Conservation (phyloP, 768 basidiomycete species). For the Trametes sanguinea region DNA sequence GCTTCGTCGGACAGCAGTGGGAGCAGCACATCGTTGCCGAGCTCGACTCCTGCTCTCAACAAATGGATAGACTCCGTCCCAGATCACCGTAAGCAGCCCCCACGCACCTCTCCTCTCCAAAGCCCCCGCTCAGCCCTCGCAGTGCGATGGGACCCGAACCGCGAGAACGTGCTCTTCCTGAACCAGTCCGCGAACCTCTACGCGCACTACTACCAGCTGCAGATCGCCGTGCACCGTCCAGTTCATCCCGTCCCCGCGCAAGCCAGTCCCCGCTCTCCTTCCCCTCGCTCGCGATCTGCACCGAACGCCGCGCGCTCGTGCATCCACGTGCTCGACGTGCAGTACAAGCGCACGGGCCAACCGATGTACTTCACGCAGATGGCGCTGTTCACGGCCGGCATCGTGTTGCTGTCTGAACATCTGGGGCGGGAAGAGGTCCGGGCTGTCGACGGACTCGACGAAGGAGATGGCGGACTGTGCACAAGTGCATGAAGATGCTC, state of each 20-base stretch:
- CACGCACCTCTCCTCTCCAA: not conserved
- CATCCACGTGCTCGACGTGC: slow-evolving; percentile 48
- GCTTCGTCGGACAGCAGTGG: slow-evolving; percentile 54
- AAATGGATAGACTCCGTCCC: slow-evolving; percentile 75
- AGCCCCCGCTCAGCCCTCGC: not conserved
- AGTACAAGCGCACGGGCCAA: slow-evolving; percentile 32
- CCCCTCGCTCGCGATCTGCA: slow-evolving; percentile 58
- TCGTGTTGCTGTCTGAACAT: slow-evolving; percentile 52
- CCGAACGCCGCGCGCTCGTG: slow-evolving; percentile 53
- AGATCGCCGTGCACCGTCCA: slow-evolving; percentile 58
- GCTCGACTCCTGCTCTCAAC: slow-evolving; percentile 66
- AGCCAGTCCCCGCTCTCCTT: slow-evolving; percentile 42
- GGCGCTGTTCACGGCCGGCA: slow-evolving; percentile 44
- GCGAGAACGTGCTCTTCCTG: slow-evolving; percentile 44
- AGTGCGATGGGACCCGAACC: slow-evolving; percentile 49
- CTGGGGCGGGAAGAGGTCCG: slow-evolving; percentile 46
- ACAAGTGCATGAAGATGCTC: slow-evolving; percentile 48
- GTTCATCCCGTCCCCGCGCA: slow-evolving; percentile 49
- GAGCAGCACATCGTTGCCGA: slow-evolving; percentile 62
- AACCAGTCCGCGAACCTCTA: slow-evolving; percentile 62
- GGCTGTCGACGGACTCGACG: slow-evolving; percentile 38
- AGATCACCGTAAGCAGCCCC: slow-evolving; percentile 53
- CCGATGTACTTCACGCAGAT: slow-evolving; percentile 37
- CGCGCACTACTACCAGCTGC: slow-evolving; percentile 55
- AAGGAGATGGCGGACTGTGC: slow-evolving; percentile 48